phyloP scores from a whole-genome alignment of 73 alveolate species.

The Breviolum minutum region DNA sequence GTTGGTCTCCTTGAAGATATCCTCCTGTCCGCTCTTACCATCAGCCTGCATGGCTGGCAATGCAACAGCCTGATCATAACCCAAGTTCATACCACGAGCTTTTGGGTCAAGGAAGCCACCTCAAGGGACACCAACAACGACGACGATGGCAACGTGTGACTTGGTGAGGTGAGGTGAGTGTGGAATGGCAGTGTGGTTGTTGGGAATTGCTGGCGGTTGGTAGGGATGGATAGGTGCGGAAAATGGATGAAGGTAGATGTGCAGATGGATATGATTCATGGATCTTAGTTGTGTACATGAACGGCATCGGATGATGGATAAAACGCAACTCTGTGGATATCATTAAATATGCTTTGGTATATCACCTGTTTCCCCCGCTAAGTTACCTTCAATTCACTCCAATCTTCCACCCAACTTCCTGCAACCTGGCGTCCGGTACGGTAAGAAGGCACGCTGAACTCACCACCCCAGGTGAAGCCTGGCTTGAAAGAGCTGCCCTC shows the following conservation, averaged over 20 bases:
- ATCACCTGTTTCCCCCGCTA: not conserved
- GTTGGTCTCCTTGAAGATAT: conserved; percentile 96
- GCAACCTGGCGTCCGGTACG: conserved; percentile 42
- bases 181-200: too few species aligned
- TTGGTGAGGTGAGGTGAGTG: too few species aligned
- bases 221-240: too few species aligned
- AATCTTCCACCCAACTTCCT: not conserved
- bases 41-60: conserved; percentile 96
- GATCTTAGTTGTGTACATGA: too few species aligned
- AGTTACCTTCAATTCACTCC: not conserved
- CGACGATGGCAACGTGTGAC: too few species aligned
- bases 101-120: conserved; percentile 95
- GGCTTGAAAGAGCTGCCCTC: conserved; percentile 92
- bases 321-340: too few species aligned
- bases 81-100: conserved; percentile 95
- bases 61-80: conserved; percentile 96
- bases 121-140: not conserved
- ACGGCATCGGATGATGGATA: too few species aligned
- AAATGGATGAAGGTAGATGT: too few species aligned
- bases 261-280: too few species aligned
- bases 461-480: conserved; percentile 95
- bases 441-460: conserved; percentile 96
- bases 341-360: too few species aligned
- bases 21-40: conserved; percentile 95
- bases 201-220: too few species aligned